Evolutionary conservation across 768 basidiomycete genomes (phyloP), one percentile per base, ranked within the genome.

Genomic region (Amanita rubescens): DNA sequence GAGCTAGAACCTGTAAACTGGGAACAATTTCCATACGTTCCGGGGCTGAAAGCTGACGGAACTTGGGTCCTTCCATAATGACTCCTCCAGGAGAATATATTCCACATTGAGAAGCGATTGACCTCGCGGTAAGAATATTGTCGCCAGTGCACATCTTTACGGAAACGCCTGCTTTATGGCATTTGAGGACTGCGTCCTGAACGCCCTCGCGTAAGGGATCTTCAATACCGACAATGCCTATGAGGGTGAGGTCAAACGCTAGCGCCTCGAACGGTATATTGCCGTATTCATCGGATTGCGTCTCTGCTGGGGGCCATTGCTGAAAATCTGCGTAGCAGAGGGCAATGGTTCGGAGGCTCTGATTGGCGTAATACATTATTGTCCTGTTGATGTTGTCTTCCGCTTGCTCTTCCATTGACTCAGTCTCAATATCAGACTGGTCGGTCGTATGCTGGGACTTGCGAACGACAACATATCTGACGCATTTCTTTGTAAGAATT

Each of bases 61-160:
- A 99, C 4, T 86, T 78, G 0, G 95, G 95, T 0, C 96, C 94
- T 65, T 99, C 96, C 92, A 98, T 97, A 69, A 99, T 90, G 59
- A 98, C 81, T 27, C 96, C 96, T 22, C 94, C 94, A 2, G 87
- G 69, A 15, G 87, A 88, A 72, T 88, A 98, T 65, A 98, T 97
- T 35, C 94, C 94, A 62, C 95, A 98, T 63, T 99, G 95, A 1
- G 79, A 77, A 19, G 96, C 95, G 61, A 99, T 99, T 6, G 94
- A 96, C n/a, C 93, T 84, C 47, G 90, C 91, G 0, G 90, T 94
- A 49, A 97, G 81, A 47, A 94, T 91, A 59, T 96, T 97, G 69
- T 98, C 94, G 59, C 95, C 96, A 0, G 96, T 98, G 66, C 92
- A 95, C 94, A 97, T 99, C 73, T 96, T 97, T 71, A 98, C 85